Evolutionary conservation across 2,329 filamentous ascomycete species (phyloP), one percentile per base, ranked within the genome.

Genomic region (Diaporthe vexans): DNA sequence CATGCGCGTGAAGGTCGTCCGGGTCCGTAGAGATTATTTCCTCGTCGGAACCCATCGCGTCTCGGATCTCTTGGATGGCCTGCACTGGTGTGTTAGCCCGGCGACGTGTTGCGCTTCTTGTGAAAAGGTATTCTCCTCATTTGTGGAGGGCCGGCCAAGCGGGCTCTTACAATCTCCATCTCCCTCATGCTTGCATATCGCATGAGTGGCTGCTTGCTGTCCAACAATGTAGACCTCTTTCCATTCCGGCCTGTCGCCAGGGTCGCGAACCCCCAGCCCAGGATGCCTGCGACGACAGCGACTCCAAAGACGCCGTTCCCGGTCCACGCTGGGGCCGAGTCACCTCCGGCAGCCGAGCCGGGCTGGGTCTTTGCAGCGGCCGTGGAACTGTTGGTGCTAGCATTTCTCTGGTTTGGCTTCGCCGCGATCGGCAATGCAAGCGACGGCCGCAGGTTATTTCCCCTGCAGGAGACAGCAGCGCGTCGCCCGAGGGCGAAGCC

Each of bases 1-100:
- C 91, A 78, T 93, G 91, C 6, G 86, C 85, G 57, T 86, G 85
- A 56, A 93, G 83, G 77, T 92, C 90, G 19, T 93, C 91, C 0
- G 89, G 86, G 72, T 93, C 91, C 0, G 86, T 91, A 13, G 90
- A 92, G 52, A 93, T 89, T 59, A 91, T 87, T 75, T 91, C 90
- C 65, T 90, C 86, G 21, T 84, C 78, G 5, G 61, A 26, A 63
- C 82, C 81, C 73, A 87, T 80, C 77, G 84, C 81, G n/a, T 78
- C 78, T 10, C 87, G 87, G 72, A 93, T 92, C 76, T 90, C 87
- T 57, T 81, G 79, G 58, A 92, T 82, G 0, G 90, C 90, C 90
- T 91, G 43, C 59, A 52, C n/a, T 15, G 58, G 29, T 26, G 19
- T 33, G 74, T 74, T 35, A 70, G 71, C 37, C 59, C 19, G 33